These are phyloP conservation scores for Coleophoma cylindrospora DNA, from an alignment of 2,329 filamentous ascomycete species.

Conservation along the genomic window DNA sequence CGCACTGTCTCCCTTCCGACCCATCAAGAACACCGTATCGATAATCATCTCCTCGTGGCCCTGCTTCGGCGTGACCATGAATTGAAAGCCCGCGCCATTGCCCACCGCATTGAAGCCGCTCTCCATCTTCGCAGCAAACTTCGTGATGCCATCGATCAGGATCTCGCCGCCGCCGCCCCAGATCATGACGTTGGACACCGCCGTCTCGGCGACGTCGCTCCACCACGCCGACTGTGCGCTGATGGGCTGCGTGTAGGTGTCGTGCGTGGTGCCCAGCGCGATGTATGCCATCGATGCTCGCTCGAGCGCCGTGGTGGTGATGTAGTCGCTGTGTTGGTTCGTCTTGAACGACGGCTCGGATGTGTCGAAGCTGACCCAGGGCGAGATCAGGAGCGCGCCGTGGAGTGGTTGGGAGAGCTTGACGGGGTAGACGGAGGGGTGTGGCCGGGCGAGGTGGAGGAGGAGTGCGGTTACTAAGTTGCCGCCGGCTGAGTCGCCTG, in stretches of 20 bases:
- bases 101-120: not conserved
- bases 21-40: not conserved
- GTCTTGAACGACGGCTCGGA: not conserved
- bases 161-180: not conserved
- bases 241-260: not conserved
- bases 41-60: constrained; percentile 1
- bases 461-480: not conserved
- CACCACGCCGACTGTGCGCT: not conserved
- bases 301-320: not conserved
- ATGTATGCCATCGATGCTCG: not conserved
- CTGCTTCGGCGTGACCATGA: not conserved
- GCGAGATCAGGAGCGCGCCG: not conserved
- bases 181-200: not conserved
- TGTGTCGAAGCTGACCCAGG: not conserved
- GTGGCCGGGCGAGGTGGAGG: not conserved
- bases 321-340: not conserved
- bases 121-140: not conserved
- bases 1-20: not conserved
- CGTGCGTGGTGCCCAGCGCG: not conserved
- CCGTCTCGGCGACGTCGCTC: not conserved
- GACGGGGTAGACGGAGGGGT: not conserved
- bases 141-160: not conserved
- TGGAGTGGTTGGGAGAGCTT: not conserved
- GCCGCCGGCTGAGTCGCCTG: constrained; percentile 1
- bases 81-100: not conserved